Evolutionary conservation across 2,329 filamentous ascomycete species (phyloP), one percentile per base, ranked within the genome.

Genomic region (Colletotrichum gigasporum): DNA sequence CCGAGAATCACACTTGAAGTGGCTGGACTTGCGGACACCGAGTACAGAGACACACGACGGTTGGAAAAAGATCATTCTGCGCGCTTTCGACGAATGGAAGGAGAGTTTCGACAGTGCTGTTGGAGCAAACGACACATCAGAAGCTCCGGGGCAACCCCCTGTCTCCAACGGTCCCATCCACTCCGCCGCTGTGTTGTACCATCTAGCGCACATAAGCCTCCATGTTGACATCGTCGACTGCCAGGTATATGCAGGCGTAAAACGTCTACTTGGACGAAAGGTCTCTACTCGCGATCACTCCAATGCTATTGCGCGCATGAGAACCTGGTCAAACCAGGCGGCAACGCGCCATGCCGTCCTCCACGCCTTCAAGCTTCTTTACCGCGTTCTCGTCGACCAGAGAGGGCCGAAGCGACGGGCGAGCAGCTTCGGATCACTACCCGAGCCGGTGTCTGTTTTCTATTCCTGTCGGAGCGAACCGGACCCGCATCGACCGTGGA

Each of bases 141-240:
- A 77, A 44, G 72, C 73, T 3, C 60, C 72, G 0, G 71, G 72
- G 22, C 78, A 90, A 67, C 87, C 90, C 63, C 87, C 90, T 55
- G 76, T 75, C 8, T 73, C 80, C 1, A 87, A 83, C 54, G 82
- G 85, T 0, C 89, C 93, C 30, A 93, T 94, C 66, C 91, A 96
- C 72, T 92, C 90, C 53, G 88, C 92, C 8, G 91, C 90, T 2
- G 90, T 96, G 7, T 83, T 97, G 4, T 94, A 96, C 71, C 93
- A 95, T 67, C 81, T 97, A 14, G 93, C 93, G 0, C 93, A 97
- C 70, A 94, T 97, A 85, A 92, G 91, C 35, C 90, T 96, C 72
- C 92, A 96, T 73, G 91, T 94, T 39, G 92, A 97, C 71, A 92
- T 97, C 41, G 88, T 96, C 22, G 93, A 97, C 75, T 94, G 92